phyloP scores from a whole-genome alignment of 164 flowering plant genomes.

The Berberis vulgaris region DNA sequence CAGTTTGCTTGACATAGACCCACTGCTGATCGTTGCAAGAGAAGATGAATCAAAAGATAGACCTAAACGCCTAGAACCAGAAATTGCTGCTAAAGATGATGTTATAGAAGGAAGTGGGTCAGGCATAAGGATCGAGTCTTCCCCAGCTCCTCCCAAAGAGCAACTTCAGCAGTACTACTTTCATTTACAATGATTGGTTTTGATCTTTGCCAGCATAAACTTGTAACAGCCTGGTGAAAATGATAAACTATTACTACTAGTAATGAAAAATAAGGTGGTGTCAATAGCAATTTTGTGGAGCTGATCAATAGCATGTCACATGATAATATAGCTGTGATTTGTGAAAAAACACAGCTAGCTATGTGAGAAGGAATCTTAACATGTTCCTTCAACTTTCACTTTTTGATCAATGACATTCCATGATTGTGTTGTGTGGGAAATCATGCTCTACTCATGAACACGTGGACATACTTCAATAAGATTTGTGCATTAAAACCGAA shows the following conservation, averaged over 20 bases:
- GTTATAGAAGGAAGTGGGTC: constrained; percentile 87
- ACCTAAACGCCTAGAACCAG: constrained; percentile 40
- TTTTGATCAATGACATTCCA: too few species aligned
- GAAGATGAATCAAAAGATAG: constrained; percentile 36
- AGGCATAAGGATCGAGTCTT: constrained; percentile 93
- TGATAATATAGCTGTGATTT: too few species aligned
- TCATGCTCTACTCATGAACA: too few species aligned
- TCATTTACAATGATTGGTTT: constrained; percentile 75
- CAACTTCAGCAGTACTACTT: constrained; percentile 67
- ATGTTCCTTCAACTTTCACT: too few species aligned
- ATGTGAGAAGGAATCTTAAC: too few species aligned
- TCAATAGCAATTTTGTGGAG: too few species aligned
- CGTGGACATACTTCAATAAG: too few species aligned
- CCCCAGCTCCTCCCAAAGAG: constrained; percentile 85
- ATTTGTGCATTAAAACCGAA: too few species aligned
- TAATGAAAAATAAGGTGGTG: neutral
- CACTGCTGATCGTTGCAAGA: neutral
- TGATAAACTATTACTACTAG: constrained; percentile 14
- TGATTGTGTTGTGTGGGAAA: too few species aligned
- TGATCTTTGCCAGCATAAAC: constrained; percentile 97
- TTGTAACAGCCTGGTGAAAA: constrained; percentile 72
- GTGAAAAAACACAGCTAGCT: too few species aligned
- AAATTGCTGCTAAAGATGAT: constrained; percentile 30
- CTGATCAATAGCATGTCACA: too few species aligned
- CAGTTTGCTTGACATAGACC: too few species aligned